A percentile compares a stretch with the other conserved stretches of the same genome.
phyloP scores from a whole-genome alignment of 2,329 filamentous ascomycete genomes.

The Penicillium sp. region DNA sequence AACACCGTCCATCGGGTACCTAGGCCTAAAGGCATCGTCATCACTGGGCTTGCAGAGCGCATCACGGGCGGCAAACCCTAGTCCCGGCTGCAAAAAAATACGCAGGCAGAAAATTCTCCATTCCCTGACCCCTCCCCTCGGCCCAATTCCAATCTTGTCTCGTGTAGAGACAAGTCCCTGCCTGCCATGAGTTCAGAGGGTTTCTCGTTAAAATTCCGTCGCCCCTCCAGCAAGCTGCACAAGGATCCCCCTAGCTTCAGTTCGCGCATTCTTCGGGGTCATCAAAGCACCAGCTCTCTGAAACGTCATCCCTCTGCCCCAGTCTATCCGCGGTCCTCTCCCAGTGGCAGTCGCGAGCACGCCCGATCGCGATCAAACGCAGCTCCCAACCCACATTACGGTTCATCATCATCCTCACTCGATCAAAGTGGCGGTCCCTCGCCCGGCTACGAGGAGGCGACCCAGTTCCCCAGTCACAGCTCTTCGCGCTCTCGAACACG shows the following conservation, averaged over 20 bases:
- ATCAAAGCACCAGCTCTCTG: slow-evolving; percentile 44
- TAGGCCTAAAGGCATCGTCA: neutral
- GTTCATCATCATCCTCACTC: slow-evolving; percentile 49
- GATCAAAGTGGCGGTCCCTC: slow-evolving; percentile 44
- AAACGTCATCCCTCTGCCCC: slow-evolving; percentile 49
- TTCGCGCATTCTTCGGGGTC: slow-evolving; percentile 42
- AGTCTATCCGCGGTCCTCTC: slow-evolving; percentile 44
- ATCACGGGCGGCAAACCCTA: neutral
- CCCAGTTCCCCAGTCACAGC: slow-evolving; percentile 27
- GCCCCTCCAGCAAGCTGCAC: slow-evolving; percentile 43
- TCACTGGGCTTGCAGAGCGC: neutral
- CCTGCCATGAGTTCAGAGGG: slow-evolving; percentile 38
- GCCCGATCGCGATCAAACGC: slow-evolving; percentile 46
- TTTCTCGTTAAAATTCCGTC: slow-evolving; percentile 41
- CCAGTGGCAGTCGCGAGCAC: slow-evolving; percentile 41
- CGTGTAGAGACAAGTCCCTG: slow-evolving; percentile 21
- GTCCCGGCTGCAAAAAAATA: neutral
- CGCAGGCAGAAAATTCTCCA: slow-evolving; percentile 18
- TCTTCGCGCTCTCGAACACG: slow-evolving; percentile 33
- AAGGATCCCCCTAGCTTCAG: slow-evolving; percentile 45
- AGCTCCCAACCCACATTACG: slow-evolving; percentile 27
- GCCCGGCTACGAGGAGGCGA: slow-evolving; percentile 35
- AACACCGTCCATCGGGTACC: neutral
- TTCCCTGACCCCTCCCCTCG: slow-evolving; percentile 19
- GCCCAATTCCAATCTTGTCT: slow-evolving; percentile 29